Conservation (phyloP, 2,329 filamentous ascomycete genomes). For the Neurospora crassa region DNA sequence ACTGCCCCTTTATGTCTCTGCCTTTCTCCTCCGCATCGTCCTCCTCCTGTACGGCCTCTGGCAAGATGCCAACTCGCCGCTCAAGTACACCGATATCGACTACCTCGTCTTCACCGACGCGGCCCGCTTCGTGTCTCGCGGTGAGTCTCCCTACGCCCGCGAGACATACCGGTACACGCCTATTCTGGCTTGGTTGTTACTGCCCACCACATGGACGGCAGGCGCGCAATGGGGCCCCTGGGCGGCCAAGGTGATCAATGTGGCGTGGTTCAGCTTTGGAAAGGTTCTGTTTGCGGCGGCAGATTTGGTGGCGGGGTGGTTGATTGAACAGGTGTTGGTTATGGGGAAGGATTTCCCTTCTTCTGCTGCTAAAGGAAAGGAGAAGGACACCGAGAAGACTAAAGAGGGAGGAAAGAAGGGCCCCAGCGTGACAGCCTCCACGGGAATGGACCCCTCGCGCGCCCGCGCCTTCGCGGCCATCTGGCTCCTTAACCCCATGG, state of each 20-base stretch:
- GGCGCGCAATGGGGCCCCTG: conserved; percentile 16
- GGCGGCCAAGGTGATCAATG: conserved; percentile 1
- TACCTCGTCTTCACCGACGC: conserved; percentile 98
- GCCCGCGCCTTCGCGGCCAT: conserved; percentile 74
- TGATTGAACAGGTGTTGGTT: conserved; percentile 44
- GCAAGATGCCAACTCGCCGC: conserved; percentile 81
- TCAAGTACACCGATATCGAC: conserved; percentile 99
- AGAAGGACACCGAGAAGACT: conserved; percentile 21
- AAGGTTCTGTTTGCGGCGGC: conserved; percentile 79
- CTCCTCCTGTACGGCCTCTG: conserved; percentile 84
- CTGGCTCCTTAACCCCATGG: conserved; percentile 97
- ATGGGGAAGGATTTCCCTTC: background rate
- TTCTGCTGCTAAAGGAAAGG: background rate
- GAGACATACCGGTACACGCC: conserved; percentile 98
- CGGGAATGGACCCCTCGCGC: background rate
- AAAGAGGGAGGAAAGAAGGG: conserved; percentile 21
- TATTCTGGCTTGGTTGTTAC: conserved; percentile 79
- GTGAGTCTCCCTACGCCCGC: conserved; percentile 69
- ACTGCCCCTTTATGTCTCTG: conserved; percentile 43
- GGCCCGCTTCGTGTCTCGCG: conserved; percentile 61
- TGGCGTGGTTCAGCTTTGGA: conserved; percentile 66
- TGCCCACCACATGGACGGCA: conserved; percentile 58
- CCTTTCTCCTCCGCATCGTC: conserved; percentile 55
- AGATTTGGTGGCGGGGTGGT: conserved; percentile 76
- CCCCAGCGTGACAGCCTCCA: conserved; percentile 10